Evolutionary conservation across 2,329 filamentous ascomycete genomes (phyloP).

Genomic region (Coniochaeta sp.): DNA sequence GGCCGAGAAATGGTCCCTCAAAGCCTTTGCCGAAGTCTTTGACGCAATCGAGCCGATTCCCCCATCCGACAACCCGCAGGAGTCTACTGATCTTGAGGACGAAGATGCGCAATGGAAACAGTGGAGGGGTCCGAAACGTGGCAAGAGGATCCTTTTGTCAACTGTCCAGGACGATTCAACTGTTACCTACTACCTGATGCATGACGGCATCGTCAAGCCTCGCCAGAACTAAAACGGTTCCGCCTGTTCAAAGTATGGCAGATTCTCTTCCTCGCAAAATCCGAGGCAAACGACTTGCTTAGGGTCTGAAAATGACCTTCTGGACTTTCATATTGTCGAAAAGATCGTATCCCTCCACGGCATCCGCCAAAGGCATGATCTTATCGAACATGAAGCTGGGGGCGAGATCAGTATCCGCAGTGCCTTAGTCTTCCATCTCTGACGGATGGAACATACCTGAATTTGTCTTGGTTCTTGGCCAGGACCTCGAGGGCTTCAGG

Average conservation of each 20-base stretch:
- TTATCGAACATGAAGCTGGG: conserved; percentile 69
- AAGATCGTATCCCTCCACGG: conserved; percentile 60
- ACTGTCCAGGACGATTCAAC: conserved; percentile 75
- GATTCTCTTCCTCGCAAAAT: background rate
- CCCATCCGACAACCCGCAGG: conserved; percentile 17
- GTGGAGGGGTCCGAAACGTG: conserved; percentile 37
- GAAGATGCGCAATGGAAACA: conserved; percentile 23
- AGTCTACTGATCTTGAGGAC: conserved; percentile 13
- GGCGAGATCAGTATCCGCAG: background rate
- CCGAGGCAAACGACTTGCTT: conserved; percentile 6
- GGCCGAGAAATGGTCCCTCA: conserved; percentile 64
- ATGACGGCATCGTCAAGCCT: conserved; percentile 82
- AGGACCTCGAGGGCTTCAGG: conserved; percentile 56
- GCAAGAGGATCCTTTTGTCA: conserved; percentile 66
- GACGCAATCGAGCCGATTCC: conserved; percentile 48
- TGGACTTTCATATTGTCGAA: conserved; percentile 68
- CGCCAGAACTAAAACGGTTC: conserved; percentile 60
- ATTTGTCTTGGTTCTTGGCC: conserved; percentile 56
- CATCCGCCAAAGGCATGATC: conserved; percentile 61
- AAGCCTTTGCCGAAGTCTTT: conserved; percentile 60
- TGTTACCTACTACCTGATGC: conserved; percentile 76
- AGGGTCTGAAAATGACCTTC: conserved; percentile 62
- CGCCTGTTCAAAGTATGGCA: background rate
- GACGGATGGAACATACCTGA: conserved; percentile 44
- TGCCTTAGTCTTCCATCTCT: background rate